Evolutionary conservation across 139 green algal genomes (phyloP).

Genomic region (Nannochloris sp.): DNA sequence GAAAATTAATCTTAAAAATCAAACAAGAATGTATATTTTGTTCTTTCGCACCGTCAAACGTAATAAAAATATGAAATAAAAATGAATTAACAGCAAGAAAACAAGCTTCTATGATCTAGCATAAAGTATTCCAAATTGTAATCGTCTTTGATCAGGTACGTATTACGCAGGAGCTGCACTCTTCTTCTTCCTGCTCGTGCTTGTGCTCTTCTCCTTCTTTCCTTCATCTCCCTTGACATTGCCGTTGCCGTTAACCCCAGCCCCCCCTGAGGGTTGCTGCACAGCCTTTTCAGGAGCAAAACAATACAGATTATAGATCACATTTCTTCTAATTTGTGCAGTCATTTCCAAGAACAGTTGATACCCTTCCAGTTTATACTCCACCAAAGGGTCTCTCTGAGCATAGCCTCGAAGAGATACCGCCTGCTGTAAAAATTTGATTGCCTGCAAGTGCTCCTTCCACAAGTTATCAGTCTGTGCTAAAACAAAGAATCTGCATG

Average conservation of each 20-base stretch:
- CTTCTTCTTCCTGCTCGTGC: conserved; percentile 8
- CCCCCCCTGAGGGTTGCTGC: neutral
- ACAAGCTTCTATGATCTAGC: no score
- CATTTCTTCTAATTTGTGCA: conserved; percentile 87
- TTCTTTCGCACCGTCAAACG: no score
- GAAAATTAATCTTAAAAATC: conserved; percentile 1
- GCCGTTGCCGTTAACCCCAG: neutral
- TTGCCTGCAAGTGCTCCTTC: conserved; percentile 96
- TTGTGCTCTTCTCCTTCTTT: neutral
- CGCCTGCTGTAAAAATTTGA: conserved; percentile 97
- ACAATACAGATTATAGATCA: conserved; percentile 92
- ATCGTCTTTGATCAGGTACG: no score
- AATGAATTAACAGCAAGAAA: neutral
- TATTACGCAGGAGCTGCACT: neutral
- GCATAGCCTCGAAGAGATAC: conserved; percentile 85
- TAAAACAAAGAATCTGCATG: conserved; percentile 92
- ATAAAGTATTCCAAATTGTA: no score
- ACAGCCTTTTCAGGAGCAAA: conserved; percentile 5
- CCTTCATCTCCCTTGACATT: no score
- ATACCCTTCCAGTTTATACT: conserved; percentile 99
- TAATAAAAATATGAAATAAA: conserved; percentile 3
- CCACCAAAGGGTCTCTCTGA: conserved; percentile 89
- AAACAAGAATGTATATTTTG: neutral
- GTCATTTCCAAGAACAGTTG: conserved; percentile 83
- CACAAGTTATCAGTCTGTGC: conserved; percentile 93